These are phyloP conservation scores for Penicillium sp. DNA, from an alignment of 2,329 filamentous ascomycete species.

Conservation along the genomic window DNA sequence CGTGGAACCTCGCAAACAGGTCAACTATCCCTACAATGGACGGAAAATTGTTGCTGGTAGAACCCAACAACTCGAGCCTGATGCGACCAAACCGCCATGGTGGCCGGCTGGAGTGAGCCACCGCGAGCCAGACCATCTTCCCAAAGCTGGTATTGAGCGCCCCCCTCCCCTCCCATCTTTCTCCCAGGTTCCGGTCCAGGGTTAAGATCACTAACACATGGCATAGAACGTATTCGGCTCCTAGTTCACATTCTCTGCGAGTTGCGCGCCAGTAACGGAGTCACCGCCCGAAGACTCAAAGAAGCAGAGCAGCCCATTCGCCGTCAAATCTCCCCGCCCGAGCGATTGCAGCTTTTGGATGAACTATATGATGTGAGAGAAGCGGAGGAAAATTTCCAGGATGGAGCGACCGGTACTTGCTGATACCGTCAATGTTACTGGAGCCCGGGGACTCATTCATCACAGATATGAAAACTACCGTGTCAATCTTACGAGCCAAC, in stretches of 20 bases:
- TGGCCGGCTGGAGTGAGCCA: slow-evolving; percentile 36
- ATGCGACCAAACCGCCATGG: slow-evolving; percentile 35
- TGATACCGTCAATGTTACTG: not conserved
- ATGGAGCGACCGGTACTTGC: slow-evolving; percentile 37
- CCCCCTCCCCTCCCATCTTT: not conserved
- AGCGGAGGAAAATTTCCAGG: slow-evolving; percentile 38
- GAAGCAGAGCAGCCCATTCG: slow-evolving; percentile 41
- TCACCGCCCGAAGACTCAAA: slow-evolving; percentile 39
- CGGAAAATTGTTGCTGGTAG: slow-evolving; percentile 32
- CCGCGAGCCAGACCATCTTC: slow-evolving; percentile 35
- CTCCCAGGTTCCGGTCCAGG: not conserved
- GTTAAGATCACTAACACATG: not conserved
- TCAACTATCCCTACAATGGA: slow-evolving; percentile 38
- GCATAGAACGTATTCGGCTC: slow-evolving; percentile 38
- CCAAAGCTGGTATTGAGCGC: slow-evolving; percentile 28
- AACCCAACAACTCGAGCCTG: slow-evolving; percentile 32
- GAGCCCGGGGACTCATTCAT: slow-evolving; percentile 1
- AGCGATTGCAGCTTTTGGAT: slow-evolving; percentile 38
- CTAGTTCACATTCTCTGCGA: slow-evolving; percentile 43
- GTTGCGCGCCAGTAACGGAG: slow-evolving; percentile 33
- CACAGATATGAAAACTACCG: slow-evolving; percentile 25
- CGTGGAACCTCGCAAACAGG: slow-evolving; percentile 38
- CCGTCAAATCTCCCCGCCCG: slow-evolving; percentile 36
- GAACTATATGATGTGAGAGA: slow-evolving; percentile 42
- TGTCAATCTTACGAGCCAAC: slow-evolving; percentile 28